Evolutionary conservation across 176 grass and related monocot genomes (phyloP), one percentile per base, ranked within the genome.

Genomic region (Avena insularis): DNA sequence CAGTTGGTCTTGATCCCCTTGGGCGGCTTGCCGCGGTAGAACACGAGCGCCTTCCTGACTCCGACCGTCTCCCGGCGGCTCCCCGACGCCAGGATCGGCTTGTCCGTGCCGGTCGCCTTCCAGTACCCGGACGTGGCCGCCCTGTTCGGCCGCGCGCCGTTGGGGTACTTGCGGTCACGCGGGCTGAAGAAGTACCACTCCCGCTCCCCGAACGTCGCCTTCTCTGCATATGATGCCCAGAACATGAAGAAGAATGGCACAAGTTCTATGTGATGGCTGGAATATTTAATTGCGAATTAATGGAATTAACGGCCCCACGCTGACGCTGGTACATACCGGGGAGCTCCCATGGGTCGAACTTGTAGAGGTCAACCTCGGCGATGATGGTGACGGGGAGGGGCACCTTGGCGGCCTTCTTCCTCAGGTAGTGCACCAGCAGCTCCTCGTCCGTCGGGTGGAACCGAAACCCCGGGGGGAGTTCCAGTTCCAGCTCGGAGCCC

Each of bases 171-270:
- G 35, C 96, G 90, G 58, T 98, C 96, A 13, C 93, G 69, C 3
- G 96, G 96, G 89, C 93, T 95, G 64, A 98, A 98, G 86, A 95
- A 95, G 90, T 94, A 95, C 96, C 96, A 98, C 75, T 98, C 96
- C 1, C 92, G 79, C 84, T 95, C 90, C 12, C 96, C 96, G 66
- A 94, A 95, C 45, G 29, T 88, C 12, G 96, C 93, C 70, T 98
- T 98, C 11, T 86, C 96, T 95, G 40, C 5, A 8, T 43, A 43
- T 43, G 91, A 54, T 63, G 20, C 61, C 67, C 10, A 74, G 56
- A 12, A 20, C 21, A 31, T 43, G 40, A 43, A 6, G 40, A 43
- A 6, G 40, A 43, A 43, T 43, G 6, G 40, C 40, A 43, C 40
- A 43, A 43, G 40, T 35, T 3, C 33, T 35, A 3, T 35, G 33